Percentiles rank a stretch among this genome's conserved stretches.
These are phyloP conservation scores for Pyrenochaeta sp. DNA, from an alignment of 2,329 filamentous ascomycete genomes.

Conservation along the genomic window DNA sequence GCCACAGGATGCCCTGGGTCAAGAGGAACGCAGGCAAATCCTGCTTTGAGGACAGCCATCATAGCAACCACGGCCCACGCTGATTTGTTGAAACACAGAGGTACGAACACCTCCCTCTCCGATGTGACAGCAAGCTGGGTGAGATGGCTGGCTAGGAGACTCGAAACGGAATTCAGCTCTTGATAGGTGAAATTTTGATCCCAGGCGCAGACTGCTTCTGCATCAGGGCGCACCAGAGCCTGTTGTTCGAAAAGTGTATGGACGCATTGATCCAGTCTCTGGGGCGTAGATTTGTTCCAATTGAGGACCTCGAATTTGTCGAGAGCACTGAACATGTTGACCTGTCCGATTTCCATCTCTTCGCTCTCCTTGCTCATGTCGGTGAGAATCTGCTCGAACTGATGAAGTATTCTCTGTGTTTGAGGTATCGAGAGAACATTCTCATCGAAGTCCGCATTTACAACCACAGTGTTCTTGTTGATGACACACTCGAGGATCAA, in stretches of 20 bases:
- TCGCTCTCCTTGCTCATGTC: too few species aligned
- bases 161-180: neutral
- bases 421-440: too few species aligned
- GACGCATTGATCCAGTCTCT: slow-evolving; percentile 10
- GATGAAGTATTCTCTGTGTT: too few species aligned
- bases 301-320: too few species aligned
- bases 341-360: too few species aligned
- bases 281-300: too few species aligned
- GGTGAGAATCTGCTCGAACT: too few species aligned
- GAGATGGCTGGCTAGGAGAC: slow-evolving; percentile 14
- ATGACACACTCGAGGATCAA: too few species aligned
- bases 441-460: too few species aligned
- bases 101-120: slow-evolving; percentile 18
- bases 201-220: slow-evolving; percentile 27
- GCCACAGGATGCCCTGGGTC: slow-evolving; percentile 38
- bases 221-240: slow-evolving; percentile 13
- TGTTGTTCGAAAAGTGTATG: slow-evolving; percentile 20
- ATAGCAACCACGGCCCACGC: slow-evolving; percentile 44
- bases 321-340: too few species aligned
- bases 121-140: slow-evolving; percentile 8
- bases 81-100: slow-evolving; percentile 36
- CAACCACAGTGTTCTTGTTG: too few species aligned
- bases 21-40: slow-evolving; percentile 51
- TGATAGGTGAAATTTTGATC: slow-evolving; percentile 10
- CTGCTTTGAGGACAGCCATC: slow-evolving; percentile 54